Evolutionary conservation across 2,329 filamentous ascomycete genomes (phyloP).

Genomic region (Geosmithia morbida): DNA sequence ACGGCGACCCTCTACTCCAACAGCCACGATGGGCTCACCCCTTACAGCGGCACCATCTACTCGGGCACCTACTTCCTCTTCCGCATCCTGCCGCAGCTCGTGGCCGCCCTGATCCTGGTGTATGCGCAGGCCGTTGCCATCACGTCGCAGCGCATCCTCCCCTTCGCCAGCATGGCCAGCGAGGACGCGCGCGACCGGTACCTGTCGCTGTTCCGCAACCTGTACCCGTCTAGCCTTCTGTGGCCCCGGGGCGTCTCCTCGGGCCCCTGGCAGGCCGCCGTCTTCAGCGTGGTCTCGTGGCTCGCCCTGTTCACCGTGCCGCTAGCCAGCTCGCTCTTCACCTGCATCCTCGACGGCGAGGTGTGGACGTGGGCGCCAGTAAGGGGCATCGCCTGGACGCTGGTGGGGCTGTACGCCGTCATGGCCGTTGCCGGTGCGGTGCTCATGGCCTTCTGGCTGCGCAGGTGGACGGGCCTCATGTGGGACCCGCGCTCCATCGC

Average conservation of each 20-base stretch:
- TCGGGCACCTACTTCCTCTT: conserved; percentile 73
- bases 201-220: conserved; percentile 50
- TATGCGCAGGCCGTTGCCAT: conserved; percentile 64
- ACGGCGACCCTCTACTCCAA: conserved; percentile 59
- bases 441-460: conserved; percentile 50
- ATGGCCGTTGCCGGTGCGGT: conserved; percentile 38
- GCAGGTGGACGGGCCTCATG: conserved; percentile 56
- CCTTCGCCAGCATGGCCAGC: conserved; percentile 65
- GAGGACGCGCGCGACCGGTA: conserved; percentile 42
- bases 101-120: conserved; percentile 57
- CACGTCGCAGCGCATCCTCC: conserved; percentile 61
- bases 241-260: conserved; percentile 31
- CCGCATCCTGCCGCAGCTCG: conserved; percentile 66
- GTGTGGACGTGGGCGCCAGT: conserved; percentile 76
- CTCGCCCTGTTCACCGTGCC: conserved; percentile 67
- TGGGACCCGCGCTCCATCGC: conserved; percentile 79
- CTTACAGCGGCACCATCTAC: conserved; percentile 52
- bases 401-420: conserved; percentile 59
- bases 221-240: conserved; percentile 58
- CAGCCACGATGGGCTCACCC: conserved; percentile 46
- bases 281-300: conserved; percentile 60
- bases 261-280: conserved; percentile 52
- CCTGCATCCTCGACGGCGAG: conserved; percentile 37
- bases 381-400: conserved; percentile 63
- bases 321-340: conserved; percentile 65